Base-by-base conservation (phyloP, 306 rosid genomes). In the Trifolium dubium region DNA sequence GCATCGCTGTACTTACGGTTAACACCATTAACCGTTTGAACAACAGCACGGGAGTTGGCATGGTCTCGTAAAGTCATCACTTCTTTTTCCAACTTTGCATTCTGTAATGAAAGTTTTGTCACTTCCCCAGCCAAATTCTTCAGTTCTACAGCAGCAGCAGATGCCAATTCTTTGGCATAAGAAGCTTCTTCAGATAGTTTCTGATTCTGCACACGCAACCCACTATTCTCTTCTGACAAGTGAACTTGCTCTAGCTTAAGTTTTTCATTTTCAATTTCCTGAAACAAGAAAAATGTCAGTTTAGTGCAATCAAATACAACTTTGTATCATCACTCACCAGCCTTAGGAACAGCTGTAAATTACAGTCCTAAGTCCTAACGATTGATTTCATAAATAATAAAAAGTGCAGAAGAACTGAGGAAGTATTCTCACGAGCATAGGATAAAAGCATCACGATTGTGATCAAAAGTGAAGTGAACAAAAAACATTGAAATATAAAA, bases 81-180 rank as follows among this genome's bases (percentile, higher is more conserved):
- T 72, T 95, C 99, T 70, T 95, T 95, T 77, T 95, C 98, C 60
- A 92, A 74, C 83, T 95, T 95, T 6, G 90, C 85, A 83, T 80
- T 92, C 67, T 90, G 98, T 69, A 92, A 75, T 59, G 99, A 95
- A 64, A 92, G 88, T 83, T 89, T 95, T 11, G 99, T 95, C 82
- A 95, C 97, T 86, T 95, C 98, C 83, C 93, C 88, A 55, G 98
- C 98, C 87, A 95, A 86, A 90, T 92, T 95, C 84, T 95, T 95
- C 80, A 95, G 79, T 76, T 95, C 99, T 56, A 95, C 92, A 53
- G 99, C 99, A 74, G 99, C 99, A 75, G 99, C 99, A 70, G 99
- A 90, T 55, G 99, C 99, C 69, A 95, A 81, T 76, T 95, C 99
- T 76, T 92, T 95, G 49, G 99, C 99, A 79, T 95, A 95, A 58